phyloP scores from a whole-genome alignment of 768 basidiomycete genomes.

The Mycena epipterygia region DNA sequence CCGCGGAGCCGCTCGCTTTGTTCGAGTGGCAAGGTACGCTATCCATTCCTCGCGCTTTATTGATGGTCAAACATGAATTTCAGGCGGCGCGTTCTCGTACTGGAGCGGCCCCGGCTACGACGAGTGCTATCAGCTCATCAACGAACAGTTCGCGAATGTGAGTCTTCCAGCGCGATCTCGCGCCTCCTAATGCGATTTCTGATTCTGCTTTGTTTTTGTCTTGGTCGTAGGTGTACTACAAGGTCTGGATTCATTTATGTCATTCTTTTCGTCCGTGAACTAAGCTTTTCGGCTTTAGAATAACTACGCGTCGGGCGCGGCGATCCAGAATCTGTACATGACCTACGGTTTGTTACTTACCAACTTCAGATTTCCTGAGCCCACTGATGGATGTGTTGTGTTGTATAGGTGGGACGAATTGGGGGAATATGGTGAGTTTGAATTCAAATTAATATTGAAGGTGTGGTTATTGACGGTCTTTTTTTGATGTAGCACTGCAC shows the following conservation, averaged over 20 bases:
- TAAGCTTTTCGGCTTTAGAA: conserved; percentile 47
- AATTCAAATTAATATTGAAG: too few species aligned
- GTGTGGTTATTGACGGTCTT: neutral
- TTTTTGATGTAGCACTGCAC: conserved; percentile 21
- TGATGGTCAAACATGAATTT: neutral
- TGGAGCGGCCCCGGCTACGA: conserved; percentile 54
- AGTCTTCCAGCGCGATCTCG: neutral
- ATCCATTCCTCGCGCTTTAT: neutral
- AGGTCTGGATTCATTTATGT: conserved; percentile 34
- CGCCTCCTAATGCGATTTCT: neutral
- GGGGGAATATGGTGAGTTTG: conserved; percentile 48
- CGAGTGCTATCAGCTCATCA: conserved; percentile 50
- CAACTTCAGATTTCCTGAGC: neutral
- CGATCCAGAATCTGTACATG: conserved; percentile 54
- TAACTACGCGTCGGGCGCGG: conserved; percentile 51
- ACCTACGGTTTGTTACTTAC: conserved; percentile 47
- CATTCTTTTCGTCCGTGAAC: too few species aligned
- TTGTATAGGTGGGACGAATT: conserved; percentile 47
- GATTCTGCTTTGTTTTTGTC: neutral
- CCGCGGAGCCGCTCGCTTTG: conserved; percentile 52
- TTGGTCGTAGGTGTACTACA: conserved; percentile 50
- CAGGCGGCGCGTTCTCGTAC: conserved; percentile 52
- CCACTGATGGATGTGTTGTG: conserved; percentile 24
- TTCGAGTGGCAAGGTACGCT: conserved; percentile 53
- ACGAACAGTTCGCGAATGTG: conserved; percentile 55